Base-by-base conservation (phyloP, 2,329 filamentous ascomycete species). In the Botrytis tulipae region DNA sequence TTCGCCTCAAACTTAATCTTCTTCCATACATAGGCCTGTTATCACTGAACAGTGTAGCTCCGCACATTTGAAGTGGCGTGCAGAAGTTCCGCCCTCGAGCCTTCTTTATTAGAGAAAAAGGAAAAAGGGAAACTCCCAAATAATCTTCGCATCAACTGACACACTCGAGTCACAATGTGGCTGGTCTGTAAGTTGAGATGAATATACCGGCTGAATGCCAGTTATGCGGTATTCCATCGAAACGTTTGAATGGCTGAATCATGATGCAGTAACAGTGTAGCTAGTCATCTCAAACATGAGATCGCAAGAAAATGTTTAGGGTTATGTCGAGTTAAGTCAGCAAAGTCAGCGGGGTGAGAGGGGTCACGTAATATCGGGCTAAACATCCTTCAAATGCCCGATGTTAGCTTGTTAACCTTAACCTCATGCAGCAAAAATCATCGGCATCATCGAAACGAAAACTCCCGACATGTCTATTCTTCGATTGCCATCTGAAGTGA, bases 401-500 rank as follows among this genome's bases (percentile, higher is more conserved):
- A 51, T 20, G 32, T 20, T n/a, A n/a, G 51, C n/a, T 29, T n/a
- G 7, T 57, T 32, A 54, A 54, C 12, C 48, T 54, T 4, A 32
- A 32, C 32, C 32, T 32, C 25, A 29, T 29, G 51, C n/a, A 16
- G 14, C 51, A 29, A 57, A 48, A 35, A 4, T 18, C 18, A 16
- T 66, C 62, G 62, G 42, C 22, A 46, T 32, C n/a, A 16, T 48
- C 37, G 9, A 46, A 44, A 46, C 62, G 40, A 46, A 29, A 12
- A 14, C 32, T 65, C 16, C 62, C n/a, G 62, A 32, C 42, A 35
- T 22, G n/a, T 32, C 44, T 32, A n/a, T 40, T 40, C 35, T 46
- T 29, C 63, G 22, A 37, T 51, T 67, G 63, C 32, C 63, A 67
- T 67, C 44, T 51, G 25, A 40, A 68, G 65, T 68, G n/a, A 48